A percentile compares a stretch with the other conserved stretches of the same genome.
Evolutionary conservation across 257 asterid genomes (phyloP).

Genomic region (Petrea volubilis): DNA sequence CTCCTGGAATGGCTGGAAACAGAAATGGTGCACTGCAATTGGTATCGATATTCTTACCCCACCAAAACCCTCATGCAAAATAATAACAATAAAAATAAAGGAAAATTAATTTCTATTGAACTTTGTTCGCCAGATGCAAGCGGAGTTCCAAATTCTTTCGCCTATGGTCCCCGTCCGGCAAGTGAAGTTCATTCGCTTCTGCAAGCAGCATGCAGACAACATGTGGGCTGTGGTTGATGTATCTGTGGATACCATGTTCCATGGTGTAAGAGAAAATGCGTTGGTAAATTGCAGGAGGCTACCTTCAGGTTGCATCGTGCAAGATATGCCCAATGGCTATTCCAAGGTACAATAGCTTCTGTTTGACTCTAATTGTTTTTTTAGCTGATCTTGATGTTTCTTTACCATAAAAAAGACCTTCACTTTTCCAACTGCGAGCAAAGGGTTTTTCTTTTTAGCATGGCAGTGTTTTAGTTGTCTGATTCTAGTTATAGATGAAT

Average conservation of each 20-base stretch:
- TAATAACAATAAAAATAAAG: not conserved
- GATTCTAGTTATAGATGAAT: constrained; percentile 27
- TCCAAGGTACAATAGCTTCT: constrained; percentile 62
- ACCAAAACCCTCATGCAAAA: not conserved
- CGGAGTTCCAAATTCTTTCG: constrained; percentile 81
- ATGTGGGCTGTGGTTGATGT: constrained; percentile 88
- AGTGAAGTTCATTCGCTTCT: constrained; percentile 72
- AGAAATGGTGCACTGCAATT: constrained; percentile 51
- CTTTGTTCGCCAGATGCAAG: constrained; percentile 61
- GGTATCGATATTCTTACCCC: constrained; percentile 45
- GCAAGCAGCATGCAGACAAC: constrained; percentile 77
- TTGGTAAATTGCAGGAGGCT: constrained; percentile 63
- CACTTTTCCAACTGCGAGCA: not conserved
- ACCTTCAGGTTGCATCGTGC: constrained; percentile 85
- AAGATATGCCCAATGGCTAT: constrained; percentile 66
- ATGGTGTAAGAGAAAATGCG: constrained; percentile 33
- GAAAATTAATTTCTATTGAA: not conserved
- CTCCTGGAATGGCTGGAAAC: constrained; percentile 36
- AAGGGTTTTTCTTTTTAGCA: not conserved
- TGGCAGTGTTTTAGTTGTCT: constrained; percentile 11
- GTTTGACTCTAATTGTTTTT: not conserved
- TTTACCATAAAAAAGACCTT: not conserved
- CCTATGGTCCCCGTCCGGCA: constrained; percentile 65
- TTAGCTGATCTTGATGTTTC: not conserved
- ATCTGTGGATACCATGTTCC: constrained; percentile 56